A percentile compares a stretch with the other conserved stretches of the same genome.
phyloP scores from a whole-genome alignment of 495 filamentous ascomycete species.

The Tuber microsphaerosporum region DNA sequence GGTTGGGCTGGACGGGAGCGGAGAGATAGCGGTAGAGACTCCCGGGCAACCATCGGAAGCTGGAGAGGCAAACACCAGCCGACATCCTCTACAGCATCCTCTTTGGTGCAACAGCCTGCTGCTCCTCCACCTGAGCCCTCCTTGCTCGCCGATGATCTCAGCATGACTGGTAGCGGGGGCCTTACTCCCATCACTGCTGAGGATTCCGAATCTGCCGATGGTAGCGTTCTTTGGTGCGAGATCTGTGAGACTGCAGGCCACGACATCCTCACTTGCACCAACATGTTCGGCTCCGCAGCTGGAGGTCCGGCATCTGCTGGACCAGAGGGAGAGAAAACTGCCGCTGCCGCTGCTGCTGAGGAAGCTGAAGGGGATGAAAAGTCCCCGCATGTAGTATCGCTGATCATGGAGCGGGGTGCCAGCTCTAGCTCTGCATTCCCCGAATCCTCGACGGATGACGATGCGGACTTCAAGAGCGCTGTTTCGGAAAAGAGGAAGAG shows the following conservation, averaged over 20 bases:
- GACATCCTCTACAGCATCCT: background rate
- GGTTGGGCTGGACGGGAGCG: background rate
- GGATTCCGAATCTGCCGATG: constrained; percentile 23
- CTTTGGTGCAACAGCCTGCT: background rate
- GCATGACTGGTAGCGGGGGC: constrained; percentile 19
- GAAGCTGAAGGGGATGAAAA: constrained; percentile 12
- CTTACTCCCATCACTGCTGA: constrained; percentile 32
- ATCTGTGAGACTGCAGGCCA: constrained; percentile 91
- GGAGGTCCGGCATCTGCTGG: constrained; percentile 37
- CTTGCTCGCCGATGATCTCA: constrained; percentile 4
- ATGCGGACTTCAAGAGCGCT: constrained; percentile 19
- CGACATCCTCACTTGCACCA: constrained; percentile 87
- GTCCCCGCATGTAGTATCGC: constrained; percentile 21
- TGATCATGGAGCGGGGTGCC: constrained; percentile 7
- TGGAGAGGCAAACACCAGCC: constrained; percentile 25
- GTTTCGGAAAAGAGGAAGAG: constrained; percentile 39
- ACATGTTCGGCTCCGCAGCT: constrained; percentile 59
- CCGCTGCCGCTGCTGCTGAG: constrained; percentile 16
- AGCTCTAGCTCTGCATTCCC: background rate
- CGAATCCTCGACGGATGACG: background rate
- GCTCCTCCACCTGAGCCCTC: background rate
- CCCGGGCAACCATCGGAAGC: constrained; percentile 41
- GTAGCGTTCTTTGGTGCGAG: constrained; percentile 69
- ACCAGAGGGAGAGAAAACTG: constrained; percentile 33
- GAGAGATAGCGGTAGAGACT: constrained; percentile 15